Evolutionary conservation across 2,329 filamentous ascomycete species (phyloP).

Genomic region (Apiospora kogelbergensis): DNA sequence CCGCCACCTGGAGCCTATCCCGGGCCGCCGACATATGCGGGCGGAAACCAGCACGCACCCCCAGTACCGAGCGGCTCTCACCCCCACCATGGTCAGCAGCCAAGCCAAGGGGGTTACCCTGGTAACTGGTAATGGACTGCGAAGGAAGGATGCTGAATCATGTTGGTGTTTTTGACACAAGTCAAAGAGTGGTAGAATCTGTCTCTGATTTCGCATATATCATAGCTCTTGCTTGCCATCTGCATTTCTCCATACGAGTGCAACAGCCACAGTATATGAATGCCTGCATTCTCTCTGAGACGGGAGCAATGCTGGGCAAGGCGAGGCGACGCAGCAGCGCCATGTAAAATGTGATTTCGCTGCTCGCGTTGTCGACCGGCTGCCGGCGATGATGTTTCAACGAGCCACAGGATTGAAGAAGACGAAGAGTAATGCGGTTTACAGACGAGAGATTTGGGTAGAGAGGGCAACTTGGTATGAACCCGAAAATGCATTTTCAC

Average conservation of each 20-base stretch:
- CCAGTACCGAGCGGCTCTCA: slow-evolving; percentile 26
- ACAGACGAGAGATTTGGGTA: not conserved
- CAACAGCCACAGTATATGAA: slow-evolving; percentile 1
- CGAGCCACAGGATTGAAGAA: slow-evolving; percentile 1
- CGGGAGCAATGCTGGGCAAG: not conserved
- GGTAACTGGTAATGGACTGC: slow-evolving; percentile 27
- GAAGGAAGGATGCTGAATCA: not conserved
- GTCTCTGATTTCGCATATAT: slow-evolving; percentile 8
- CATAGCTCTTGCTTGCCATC: slow-evolving; percentile 2
- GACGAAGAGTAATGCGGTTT: not conserved
- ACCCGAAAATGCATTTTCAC: slow-evolving; percentile 7
- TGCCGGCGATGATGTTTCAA: not conserved
- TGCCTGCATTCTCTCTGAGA: slow-evolving; percentile 6
- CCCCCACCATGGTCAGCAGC: slow-evolving; percentile 26
- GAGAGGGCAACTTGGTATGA: not conserved
- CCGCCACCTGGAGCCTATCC: slow-evolving; percentile 27
- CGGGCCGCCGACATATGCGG: slow-evolving; percentile 29
- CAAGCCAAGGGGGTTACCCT: slow-evolving; percentile 34
- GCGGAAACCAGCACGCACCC: slow-evolving; percentile 18
- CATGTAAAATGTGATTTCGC: not conserved
- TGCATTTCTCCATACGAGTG: slow-evolving; percentile 1
- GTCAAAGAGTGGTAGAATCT: slow-evolving; percentile 5
- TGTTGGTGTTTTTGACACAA: not conserved
- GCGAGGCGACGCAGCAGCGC: not conserved
- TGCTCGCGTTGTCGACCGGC: not conserved